phyloP scores from a whole-genome alignment of 768 basidiomycete species.

The Tephrocybe sp. region DNA sequence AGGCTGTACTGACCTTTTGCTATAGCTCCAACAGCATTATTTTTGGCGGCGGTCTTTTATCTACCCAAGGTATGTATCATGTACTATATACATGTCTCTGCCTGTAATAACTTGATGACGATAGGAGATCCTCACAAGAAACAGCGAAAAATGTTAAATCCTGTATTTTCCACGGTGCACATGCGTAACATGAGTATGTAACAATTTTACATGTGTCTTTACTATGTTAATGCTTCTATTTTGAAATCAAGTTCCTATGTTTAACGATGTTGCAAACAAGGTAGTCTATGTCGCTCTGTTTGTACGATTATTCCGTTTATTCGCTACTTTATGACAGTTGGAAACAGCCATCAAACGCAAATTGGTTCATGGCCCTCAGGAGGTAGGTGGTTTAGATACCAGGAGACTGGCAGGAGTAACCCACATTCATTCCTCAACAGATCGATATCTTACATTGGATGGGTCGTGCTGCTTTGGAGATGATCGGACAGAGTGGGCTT shows the following conservation, averaged over 20 bases:
- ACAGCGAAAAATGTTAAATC: conserved; percentile 19
- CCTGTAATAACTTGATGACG: too few species aligned
- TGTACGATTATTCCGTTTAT: too few species aligned
- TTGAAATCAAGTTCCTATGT: conserved; percentile 12
- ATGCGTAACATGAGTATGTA: conserved; percentile 17
- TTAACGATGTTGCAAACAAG: conserved; percentile 18
- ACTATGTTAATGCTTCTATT: neutral
- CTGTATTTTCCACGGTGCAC: conserved; percentile 19
- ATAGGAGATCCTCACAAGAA: conserved; percentile 16
- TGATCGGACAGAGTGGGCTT: conserved; percentile 20
- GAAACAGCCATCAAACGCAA: conserved; percentile 3
- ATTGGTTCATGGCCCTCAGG: conserved; percentile 10
- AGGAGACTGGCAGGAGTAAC: too few species aligned
- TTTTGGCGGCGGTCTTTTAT: conserved; percentile 14
- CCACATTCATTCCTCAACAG: neutral
- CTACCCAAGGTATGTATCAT: conserved; percentile 11
- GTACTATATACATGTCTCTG: too few species aligned
- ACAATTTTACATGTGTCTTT: too few species aligned
- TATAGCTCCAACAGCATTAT: conserved; percentile 4
- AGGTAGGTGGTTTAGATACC: conserved; percentile 2
- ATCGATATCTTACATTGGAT: conserved; percentile 22
- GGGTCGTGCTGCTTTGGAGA: conserved; percentile 17
- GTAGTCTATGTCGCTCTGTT: too few species aligned
- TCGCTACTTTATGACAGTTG: neutral
- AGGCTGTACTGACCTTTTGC: neutral